phyloP scores from a whole-genome alignment of 1,284 basidiomycete species.

The Sphagnurus paluster region DNA sequence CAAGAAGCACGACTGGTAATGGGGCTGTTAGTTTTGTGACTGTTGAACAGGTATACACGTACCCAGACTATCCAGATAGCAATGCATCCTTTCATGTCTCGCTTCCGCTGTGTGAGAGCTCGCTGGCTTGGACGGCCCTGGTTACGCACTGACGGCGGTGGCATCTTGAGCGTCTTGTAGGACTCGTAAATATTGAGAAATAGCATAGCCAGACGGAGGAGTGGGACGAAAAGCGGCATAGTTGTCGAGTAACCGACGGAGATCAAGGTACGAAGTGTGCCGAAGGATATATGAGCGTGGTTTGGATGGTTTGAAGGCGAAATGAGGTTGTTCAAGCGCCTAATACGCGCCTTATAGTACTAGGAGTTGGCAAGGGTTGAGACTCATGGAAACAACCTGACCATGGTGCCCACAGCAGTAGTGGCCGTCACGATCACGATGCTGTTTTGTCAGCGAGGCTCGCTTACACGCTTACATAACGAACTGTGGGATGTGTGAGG shows the following conservation, averaged over 20 bases:
- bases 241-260: constrained; percentile 10
- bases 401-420: constrained; percentile 5
- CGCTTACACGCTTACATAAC: constrained; percentile 21
- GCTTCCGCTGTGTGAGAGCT: constrained; percentile 70
- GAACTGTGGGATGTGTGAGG: constrained; percentile 6
- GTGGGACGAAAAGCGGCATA: constrained; percentile 71
- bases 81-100: constrained; percentile 79
- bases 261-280: constrained; percentile 4
- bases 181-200: constrained; percentile 81
- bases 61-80: constrained; percentile 85
- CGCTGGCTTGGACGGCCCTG: constrained; percentile 61
- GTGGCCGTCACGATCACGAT: constrained; percentile 8
- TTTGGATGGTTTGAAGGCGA: neutral
- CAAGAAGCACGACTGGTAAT: constrained; percentile 56
- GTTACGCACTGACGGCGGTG: constrained; percentile 59
- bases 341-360: constrained; percentile 14
- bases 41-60: constrained; percentile 25
- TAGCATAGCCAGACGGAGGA: constrained; percentile 65
- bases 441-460: too few species aligned
- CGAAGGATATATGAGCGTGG: neutral
- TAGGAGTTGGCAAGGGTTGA: constrained; percentile 6
- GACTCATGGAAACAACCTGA: constrained; percentile 15
- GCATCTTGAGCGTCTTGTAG: constrained; percentile 74
- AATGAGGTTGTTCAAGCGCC: constrained; percentile 7
- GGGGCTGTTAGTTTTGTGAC: constrained; percentile 5